Conservation (phyloP, 2,329 filamentous ascomycete genomes). For the Xylaria sp. region DNA sequence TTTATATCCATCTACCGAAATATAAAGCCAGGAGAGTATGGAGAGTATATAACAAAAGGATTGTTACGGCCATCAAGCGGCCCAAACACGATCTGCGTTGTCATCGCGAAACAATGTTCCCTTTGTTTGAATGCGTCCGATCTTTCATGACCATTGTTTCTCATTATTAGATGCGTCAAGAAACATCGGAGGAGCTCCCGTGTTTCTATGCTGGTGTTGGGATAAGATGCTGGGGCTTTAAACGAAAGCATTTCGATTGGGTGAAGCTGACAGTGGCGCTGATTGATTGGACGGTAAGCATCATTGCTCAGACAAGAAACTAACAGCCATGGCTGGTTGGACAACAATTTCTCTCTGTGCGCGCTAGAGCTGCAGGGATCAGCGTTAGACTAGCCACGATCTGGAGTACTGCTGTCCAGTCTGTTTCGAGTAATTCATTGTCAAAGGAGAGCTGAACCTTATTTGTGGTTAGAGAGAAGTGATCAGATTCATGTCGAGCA, state of each 20-base stretch:
- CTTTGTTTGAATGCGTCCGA: not conserved
- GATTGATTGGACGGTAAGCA: constrained; percentile 30
- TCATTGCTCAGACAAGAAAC: constrained; percentile 22
- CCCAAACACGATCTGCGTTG: constrained; percentile 2
- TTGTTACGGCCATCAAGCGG: constrained; percentile 15
- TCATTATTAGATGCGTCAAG: not conserved
- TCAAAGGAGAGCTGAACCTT: not conserved
- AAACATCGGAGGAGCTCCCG: constrained; percentile 6
- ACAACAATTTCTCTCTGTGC: not conserved
- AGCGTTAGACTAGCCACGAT: not conserved
- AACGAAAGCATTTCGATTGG: constrained; percentile 25
- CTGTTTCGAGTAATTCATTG: constrained; percentile 4
- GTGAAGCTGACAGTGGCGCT: not conserved
- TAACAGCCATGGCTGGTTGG: constrained; percentile 22
- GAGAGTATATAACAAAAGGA: constrained; percentile 1
- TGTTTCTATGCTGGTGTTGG: constrained; percentile 7
- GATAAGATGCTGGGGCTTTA: not conserved
- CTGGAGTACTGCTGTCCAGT: not conserved
- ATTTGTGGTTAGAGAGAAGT: not conserved
- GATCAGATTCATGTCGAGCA: not conserved
- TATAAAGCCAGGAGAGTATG: not conserved
- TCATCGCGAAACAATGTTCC: constrained; percentile 1
- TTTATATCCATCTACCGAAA: constrained; percentile 29
- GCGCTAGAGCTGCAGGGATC: constrained; percentile 3
- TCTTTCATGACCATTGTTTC: constrained; percentile 14